Evolutionary conservation across 1,139 yeast genomes (phyloP), one percentile per base, ranked within the genome.

Genomic region (Debaryomyces subglobosus): DNA sequence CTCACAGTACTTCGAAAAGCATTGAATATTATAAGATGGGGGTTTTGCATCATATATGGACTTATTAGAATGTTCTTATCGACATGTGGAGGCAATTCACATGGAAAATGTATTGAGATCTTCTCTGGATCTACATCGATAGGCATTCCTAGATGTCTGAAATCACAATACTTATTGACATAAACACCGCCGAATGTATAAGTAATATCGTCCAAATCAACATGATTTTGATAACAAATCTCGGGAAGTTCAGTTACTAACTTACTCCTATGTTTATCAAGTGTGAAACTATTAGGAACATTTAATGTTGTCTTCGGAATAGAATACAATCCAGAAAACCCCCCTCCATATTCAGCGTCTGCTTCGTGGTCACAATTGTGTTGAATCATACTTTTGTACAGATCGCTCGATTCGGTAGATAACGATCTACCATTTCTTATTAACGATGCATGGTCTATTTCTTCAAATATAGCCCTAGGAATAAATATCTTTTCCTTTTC

Each of bases 141-240:
- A 1, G 80, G 80, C 8, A 76, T 57, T 1, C 78, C 78, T 39
- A 71, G 51, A 21, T 60, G 58, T n/a, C 59, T 57, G 38, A 73
- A 65, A 35, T 57, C 58, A 7, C 60, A 48, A 12, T 48, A 43
- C 24, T 57, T 58, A 23, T 62, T 57, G 5, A 57, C 56, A 40
- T 47, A 55, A 8, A 76, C 47, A 0, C 81, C 81, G 3, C 80
- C 80, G 57, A 75, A 75, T 4, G 66, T 57, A 50, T 66, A 73
- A 1, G 68, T 66, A 33, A 59, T 49, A 37, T 71, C 77, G 13
- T 67, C 70, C 9, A 64, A 53, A 43, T 70, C 68, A 46, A 65
- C 67, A 44, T 65, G 68, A 49, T 69, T 69, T 43, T 71, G 78
- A 53, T 67, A 73, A 38, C 69, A 66, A 4, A 69, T 50, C 50